These are phyloP conservation scores for Corylus avellana DNA, from an alignment of 306 rosid genomes.

Conservation along the genomic window DNA sequence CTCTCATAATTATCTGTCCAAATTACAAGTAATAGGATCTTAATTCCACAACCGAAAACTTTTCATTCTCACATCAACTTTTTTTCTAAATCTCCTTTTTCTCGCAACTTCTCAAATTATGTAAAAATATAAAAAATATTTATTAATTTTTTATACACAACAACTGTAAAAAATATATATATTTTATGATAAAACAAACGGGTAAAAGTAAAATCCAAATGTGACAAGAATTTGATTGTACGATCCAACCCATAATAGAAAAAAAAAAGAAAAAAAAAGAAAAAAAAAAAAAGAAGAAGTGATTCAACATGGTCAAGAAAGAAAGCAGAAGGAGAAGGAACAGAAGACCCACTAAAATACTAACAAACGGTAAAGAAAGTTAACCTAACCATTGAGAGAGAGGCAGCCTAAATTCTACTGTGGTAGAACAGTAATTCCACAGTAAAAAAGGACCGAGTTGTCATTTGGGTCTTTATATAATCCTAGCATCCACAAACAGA, in stretches of 20 bases:
- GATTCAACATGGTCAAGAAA: not conserved
- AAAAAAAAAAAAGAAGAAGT: not conserved
- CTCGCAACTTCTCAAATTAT: too few relatives aligned
- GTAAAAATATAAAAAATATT: too few relatives aligned
- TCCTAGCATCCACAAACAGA: conserved; percentile 1
- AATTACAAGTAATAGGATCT: too few relatives aligned
- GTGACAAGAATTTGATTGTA: not conserved
- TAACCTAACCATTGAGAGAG: too few relatives aligned
- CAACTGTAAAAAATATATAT: too few relatives aligned
- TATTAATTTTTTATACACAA: too few relatives aligned
- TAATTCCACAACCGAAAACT: too few relatives aligned
- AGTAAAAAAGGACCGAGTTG: conserved; percentile 16
- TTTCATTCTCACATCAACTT: too few relatives aligned
- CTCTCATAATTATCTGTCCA: too few relatives aligned
- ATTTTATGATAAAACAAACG: too few relatives aligned
- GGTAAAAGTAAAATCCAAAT: too few relatives aligned
- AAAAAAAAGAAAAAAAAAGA: not conserved
- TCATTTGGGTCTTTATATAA: conserved; percentile 38
- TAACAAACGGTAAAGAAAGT: not conserved
- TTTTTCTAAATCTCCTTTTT: too few relatives aligned
- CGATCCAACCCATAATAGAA: not conserved
- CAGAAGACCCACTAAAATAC: not conserved
- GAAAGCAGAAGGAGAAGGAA: not conserved
- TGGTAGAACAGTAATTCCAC: not conserved
- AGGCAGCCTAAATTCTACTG: not conserved